A percentile compares a stretch with the other conserved stretches of the same genome.
These are phyloP conservation scores for Jatropha curcas DNA, from an alignment of 345 rosid species.

Conservation along the genomic window DNA sequence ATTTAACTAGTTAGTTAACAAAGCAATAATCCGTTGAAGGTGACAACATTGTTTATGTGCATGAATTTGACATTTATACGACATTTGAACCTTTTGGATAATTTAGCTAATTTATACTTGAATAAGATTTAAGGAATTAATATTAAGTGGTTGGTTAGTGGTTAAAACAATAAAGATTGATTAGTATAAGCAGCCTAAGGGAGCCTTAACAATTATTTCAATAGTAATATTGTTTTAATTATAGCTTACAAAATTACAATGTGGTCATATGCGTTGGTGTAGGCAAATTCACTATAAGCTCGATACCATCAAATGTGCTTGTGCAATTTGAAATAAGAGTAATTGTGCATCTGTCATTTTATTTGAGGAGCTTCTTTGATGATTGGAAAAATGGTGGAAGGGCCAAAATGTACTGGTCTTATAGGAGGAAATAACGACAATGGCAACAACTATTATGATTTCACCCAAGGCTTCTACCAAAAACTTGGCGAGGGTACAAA, in stretches of 20 bases:
- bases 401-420: slow-evolving; percentile 48
- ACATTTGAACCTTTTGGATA: too few relatives aligned
- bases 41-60: too few relatives aligned
- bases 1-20: too few relatives aligned
- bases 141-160: too few relatives aligned
- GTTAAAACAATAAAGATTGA: too few relatives aligned
- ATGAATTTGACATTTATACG: too few relatives aligned
- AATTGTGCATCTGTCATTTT: slow-evolving; percentile 4
- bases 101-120: too few relatives aligned
- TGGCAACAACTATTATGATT: slow-evolving; percentile 46
- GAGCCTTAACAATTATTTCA: background rate
- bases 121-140: too few relatives aligned
- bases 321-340: slow-evolving; percentile 23
- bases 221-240: background rate
- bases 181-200: too few relatives aligned
- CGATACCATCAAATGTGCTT: background rate
- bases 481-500: slow-evolving; percentile 61
- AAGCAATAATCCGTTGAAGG: too few relatives aligned
- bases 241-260: background rate
- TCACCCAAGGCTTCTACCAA: slow-evolving; percentile 54
- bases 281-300: background rate
- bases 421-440: slow-evolving; percentile 47
- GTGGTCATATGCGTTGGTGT: background rate
- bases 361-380: slow-evolving; percentile 25
- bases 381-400: slow-evolving; percentile 58